Evolutionary conservation across 257 asterid species (phyloP), one percentile per base, ranked within the genome.

Genomic region (Linaria vulgaris): DNA sequence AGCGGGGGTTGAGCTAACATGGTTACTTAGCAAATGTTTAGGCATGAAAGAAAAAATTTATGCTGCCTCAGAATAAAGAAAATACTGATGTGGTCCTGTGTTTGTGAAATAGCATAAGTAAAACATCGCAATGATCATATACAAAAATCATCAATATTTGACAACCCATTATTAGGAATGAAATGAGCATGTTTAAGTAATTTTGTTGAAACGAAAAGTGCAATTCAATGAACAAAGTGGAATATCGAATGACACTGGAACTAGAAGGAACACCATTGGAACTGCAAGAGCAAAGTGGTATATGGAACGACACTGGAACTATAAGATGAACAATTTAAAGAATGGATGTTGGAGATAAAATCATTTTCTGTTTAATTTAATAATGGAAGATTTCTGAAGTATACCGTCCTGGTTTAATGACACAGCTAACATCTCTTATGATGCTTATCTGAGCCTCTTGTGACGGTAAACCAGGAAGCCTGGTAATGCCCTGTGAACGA

Each of bases 351-450:
- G 27, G 48, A 57, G 17, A 57, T n/a, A 23, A n/a, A 3, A 23
- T 27, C 10, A 5, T 46, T 21, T 43, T 13, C 37, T 2, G 19
- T 25, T 12, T 9, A 67, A 14, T 6, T 45, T 11, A 45, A 22
- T 45, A 34, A 46, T 24, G 16, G 25, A 15, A 49, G 52, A 22
- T 12, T 2, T 25, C 34, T 63, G 38, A 13, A 48, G 17, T 43
- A 38, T 79, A 84, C 91, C 88, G 77, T 63, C 88, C 81, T 1
- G 88, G 88, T 66, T 73, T 73, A 67, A 84, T 74, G 64, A 68
- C 65, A 43, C 86, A 83, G 14, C 83, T 79, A 48, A 67, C 83
- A 65, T 63, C 81, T 48, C 80, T 66, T 52, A 79, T 64, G 72
- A 84, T 82, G 60, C 63, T 71, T n/a, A 79, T 64, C 43, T 66